These are phyloP conservation scores for Epichloe glyceriae DNA, from an alignment of 2,329 filamentous ascomycete genomes.

Conservation along the genomic window DNA sequence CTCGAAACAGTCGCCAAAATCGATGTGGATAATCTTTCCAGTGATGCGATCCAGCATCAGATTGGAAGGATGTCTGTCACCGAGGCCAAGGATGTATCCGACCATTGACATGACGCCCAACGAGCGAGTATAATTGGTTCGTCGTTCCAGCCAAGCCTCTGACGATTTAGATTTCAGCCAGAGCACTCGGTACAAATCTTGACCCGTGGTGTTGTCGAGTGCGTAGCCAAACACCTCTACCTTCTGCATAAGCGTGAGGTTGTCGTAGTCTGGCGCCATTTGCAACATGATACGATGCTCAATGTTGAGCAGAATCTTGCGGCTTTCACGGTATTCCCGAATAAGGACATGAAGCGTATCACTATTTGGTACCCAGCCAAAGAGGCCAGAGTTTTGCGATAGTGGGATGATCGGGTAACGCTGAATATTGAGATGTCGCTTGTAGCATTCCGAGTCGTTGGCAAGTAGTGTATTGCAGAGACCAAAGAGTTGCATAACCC, in stretches of 20 bases:
- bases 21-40: constrained; percentile 95
- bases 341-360: constrained; percentile 96
- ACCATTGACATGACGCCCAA: constrained; percentile 99
- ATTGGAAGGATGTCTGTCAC: constrained; percentile 94
- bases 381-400: constrained; percentile 86
- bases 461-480: constrained; percentile 90
- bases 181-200: constrained; percentile 92
- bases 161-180: constrained; percentile 99
- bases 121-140: constrained; percentile 97
- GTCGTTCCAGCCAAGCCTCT: constrained; percentile 91
- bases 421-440: constrained; percentile 92
- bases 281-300: constrained; percentile 99
- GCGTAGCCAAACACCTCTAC: constrained; percentile 99
- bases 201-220: constrained; percentile 96
- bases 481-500: constrained; percentile 98
- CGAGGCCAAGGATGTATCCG: constrained; percentile 95
- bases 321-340: constrained; percentile 89
- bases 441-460: constrained; percentile 92
- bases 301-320: constrained; percentile 96
- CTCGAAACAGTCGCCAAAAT: constrained; percentile 99
- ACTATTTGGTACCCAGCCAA: constrained; percentile 95
- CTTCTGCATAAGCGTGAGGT: constrained; percentile 98
- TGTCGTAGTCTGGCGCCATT: constrained; percentile 98
- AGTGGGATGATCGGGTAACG: constrained; percentile 93
- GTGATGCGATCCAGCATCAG: constrained; percentile 93